Evolutionary conservation across 176 grass and related monocot species (phyloP), one percentile per base, ranked within the genome.

Genomic region (Cenchrus purpureus): DNA sequence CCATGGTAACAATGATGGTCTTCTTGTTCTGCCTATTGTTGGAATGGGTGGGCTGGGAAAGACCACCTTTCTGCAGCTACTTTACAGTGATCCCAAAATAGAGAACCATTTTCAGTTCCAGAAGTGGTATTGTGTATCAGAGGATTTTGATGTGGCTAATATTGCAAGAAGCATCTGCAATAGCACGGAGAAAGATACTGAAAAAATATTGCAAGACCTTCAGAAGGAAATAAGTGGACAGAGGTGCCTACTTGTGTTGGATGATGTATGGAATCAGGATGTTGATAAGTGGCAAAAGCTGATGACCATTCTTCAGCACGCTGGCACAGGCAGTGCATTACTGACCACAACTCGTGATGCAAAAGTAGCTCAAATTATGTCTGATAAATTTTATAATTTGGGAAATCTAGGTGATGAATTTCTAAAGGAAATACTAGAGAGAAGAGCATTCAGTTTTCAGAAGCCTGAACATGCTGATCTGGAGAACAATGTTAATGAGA

Each of bases 221-320:
- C 28, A 13, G 3, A 65, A 7, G 32, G 28, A 32, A 65, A 4
- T 65, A 6, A 32, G 62, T 10, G 28, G 62, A 65, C 32, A 65
- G 29, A 65, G 28, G 62, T 65, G 5, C 62, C 62, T 65, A 28
- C 0, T 65, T 0, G 62, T 65, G 29, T 65, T 65, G 28, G 62
- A 65, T 65, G 62, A 65, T 65, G 62, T 65, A 34, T 65, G 62
- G 62, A 65, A 65, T 15, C 28, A 34, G 12, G 62, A 65, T 65
- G 62, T 34, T 32, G 1, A 65, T 65, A 32, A 65, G 62, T 65
- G 62, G 62, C 12, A 34, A 32, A 65, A 65, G 3, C 28, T 32
- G 28, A 34, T 14, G 29, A 6, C 62, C 28, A 32, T 28, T 34
- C 62, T 65, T 65, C 4, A 14, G 28, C 12, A 34, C 6, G 62